Conservation (phyloP, 2,329 filamentous ascomycete species). For the Colletotrichum higginsianum region DNA sequence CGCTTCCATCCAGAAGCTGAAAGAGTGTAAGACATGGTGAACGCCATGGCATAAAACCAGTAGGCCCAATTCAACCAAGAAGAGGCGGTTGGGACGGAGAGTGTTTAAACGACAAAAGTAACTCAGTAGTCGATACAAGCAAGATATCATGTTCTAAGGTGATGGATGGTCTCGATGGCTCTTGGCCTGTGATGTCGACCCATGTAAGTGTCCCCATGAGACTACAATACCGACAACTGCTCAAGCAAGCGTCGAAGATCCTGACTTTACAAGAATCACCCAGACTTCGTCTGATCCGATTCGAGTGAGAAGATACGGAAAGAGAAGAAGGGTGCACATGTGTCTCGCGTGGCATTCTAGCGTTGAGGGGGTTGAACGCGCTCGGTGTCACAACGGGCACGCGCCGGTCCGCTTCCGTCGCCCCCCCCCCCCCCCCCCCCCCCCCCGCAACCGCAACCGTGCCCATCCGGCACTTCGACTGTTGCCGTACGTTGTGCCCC, state of each 20-base stretch:
- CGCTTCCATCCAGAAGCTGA: background rate
- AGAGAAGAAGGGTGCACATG: background rate
- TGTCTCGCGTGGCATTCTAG: conserved; percentile 3
- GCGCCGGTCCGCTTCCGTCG: conserved; percentile 6
- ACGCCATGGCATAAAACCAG: background rate
- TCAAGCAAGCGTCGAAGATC: background rate
- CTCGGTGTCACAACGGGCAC: background rate
- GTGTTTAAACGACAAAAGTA: background rate
- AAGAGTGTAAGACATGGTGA: background rate
- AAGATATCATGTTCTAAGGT: background rate
- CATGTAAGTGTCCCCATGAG: background rate
- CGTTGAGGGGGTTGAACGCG: background rate
- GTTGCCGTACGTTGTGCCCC: too few species aligned
- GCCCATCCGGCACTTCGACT: background rate
- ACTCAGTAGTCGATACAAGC: background rate
- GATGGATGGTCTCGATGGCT: background rate
- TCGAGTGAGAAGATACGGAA: background rate
- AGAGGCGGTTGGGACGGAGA: background rate
- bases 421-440: background rate
- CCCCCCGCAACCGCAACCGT: background rate
- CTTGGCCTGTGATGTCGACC: background rate
- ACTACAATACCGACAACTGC: background rate
- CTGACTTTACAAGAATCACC: background rate
- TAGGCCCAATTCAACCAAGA: background rate
- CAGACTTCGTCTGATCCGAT: background rate